These are phyloP conservation scores for Peronospora farinosa DNA, from an alignment of 352 stramenopile genomes.

Conservation along the genomic window DNA sequence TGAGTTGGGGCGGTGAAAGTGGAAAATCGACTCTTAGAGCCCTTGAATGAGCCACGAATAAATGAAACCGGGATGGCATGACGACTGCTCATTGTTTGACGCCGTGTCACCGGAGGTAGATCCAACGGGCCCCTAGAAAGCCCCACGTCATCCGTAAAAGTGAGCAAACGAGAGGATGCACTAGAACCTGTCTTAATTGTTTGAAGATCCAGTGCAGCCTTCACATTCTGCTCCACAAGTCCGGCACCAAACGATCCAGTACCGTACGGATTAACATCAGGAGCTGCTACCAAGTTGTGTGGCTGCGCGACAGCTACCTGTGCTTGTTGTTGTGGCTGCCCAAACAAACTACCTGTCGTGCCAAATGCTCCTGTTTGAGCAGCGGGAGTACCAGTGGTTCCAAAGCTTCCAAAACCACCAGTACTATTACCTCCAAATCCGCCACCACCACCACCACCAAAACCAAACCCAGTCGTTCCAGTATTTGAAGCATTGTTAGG, in stretches of 20 bases:
- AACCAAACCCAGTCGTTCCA: conserved; percentile 36
- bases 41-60: conserved; percentile 71
- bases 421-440: conserved; percentile 33
- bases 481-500: conserved; percentile 21
- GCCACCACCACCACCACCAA: conserved; percentile 19
- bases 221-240: conserved; percentile 58
- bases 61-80: conserved; percentile 66
- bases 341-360: conserved; percentile 31
- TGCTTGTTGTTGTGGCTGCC: conserved; percentile 29
- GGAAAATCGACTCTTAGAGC: conserved; percentile 54
- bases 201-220: conserved; percentile 51
- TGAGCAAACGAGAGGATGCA: conserved; percentile 43
- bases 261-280: conserved; percentile 54
- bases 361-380: conserved; percentile 29
- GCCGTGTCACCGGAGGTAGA: conserved; percentile 44
- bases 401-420: conserved; percentile 48
- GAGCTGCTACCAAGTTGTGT: conserved; percentile 47
- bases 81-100: conserved; percentile 42
- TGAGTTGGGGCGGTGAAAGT: conserved; percentile 36
- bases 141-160: conserved; percentile 65
- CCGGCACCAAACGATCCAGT: conserved; percentile 46
- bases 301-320: conserved; percentile 29
- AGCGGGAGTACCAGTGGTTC: conserved; percentile 22
- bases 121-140: conserved; percentile 56
- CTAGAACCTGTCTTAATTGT: conserved; percentile 49